These are phyloP conservation scores for Penicillium salamii DNA, from an alignment of 495 filamentous ascomycete species.

Conservation along the genomic window DNA sequence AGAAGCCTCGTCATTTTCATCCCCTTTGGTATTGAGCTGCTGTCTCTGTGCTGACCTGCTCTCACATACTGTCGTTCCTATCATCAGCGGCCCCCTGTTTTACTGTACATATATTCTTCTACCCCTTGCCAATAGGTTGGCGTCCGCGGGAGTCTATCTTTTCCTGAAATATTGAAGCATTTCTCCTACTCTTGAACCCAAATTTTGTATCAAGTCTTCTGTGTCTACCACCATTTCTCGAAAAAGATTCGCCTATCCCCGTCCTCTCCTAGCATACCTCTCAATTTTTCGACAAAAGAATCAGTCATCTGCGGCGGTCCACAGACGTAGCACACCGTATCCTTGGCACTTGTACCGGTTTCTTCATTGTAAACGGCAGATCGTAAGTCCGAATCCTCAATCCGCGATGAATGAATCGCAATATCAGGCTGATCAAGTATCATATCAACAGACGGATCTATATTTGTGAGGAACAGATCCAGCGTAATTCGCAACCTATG, in stretches of 20 bases:
- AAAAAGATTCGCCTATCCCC: conserved; percentile 59
- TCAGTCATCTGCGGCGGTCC: conserved; percentile 81
- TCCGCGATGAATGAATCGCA: not conserved
- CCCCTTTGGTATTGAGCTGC: conserved; percentile 8
- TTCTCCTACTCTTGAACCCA: conserved; percentile 11
- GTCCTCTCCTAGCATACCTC: conserved; percentile 48
- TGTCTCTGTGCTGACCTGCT: conserved; percentile 7
- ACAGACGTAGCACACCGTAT: conserved; percentile 72
- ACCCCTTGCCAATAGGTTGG: conserved; percentile 24
- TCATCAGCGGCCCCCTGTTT: conserved; percentile 4
- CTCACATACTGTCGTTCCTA: conserved; percentile 17
- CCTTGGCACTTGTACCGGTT: conserved; percentile 31
- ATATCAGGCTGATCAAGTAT: conserved; percentile 43
- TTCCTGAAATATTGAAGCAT: conserved; percentile 20
- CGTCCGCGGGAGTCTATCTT: conserved; percentile 20
- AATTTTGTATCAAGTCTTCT: not conserved
- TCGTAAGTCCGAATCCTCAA: conserved; percentile 43
- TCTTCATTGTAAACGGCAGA: conserved; percentile 41
- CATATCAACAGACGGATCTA: conserved; percentile 6
- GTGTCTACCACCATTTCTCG: conserved; percentile 81
- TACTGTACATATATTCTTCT: conserved; percentile 27
- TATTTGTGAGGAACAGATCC: conserved; percentile 40
- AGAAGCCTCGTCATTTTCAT: conserved; percentile 5
- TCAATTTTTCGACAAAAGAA: conserved; percentile 59
- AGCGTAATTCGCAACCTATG: conserved; percentile 31